These are phyloP conservation scores for Cladobotryum protrusum DNA, from an alignment of 2,329 filamentous ascomycete species.

Conservation along the genomic window DNA sequence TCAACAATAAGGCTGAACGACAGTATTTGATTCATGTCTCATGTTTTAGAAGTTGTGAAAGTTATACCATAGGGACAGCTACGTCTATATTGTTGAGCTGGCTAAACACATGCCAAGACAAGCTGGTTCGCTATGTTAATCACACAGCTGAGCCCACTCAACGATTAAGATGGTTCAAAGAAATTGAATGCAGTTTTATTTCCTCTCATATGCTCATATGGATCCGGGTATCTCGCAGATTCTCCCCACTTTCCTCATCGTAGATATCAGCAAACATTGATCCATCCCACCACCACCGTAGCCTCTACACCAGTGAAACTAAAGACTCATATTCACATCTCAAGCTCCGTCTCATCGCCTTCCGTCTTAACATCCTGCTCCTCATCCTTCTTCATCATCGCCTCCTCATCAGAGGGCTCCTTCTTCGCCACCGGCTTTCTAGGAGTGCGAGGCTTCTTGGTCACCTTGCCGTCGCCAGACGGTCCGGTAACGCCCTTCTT, in stretches of 20 bases:
- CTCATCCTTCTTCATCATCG: constrained; percentile 11
- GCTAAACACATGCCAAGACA: too few relatives aligned
- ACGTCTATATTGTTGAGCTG: too few relatives aligned
- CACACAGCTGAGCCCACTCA: too few relatives aligned
- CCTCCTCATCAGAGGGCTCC: constrained; percentile 5
- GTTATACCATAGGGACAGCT: too few relatives aligned
- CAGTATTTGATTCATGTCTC: too few relatives aligned
- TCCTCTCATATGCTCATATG: background rate
- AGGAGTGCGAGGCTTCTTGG: constrained; percentile 26
- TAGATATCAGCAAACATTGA: background rate
- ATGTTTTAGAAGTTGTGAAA: too few relatives aligned
- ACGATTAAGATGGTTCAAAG: background rate
- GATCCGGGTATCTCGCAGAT: background rate
- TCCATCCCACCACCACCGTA: too few relatives aligned
- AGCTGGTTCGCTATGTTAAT: too few relatives aligned
- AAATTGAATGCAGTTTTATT: background rate
- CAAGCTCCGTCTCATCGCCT: constrained; percentile 15
- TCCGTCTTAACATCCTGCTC: constrained; percentile 10
- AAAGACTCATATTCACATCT: constrained; percentile 11
- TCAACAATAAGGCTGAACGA: too few relatives aligned
- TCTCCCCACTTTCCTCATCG: background rate
- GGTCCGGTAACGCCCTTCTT: constrained; percentile 14
- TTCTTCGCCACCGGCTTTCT: constrained; percentile 28
- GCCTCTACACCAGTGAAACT: background rate
- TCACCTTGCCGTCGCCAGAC: constrained; percentile 21